Base-by-base conservation (phyloP, 2,329 filamentous ascomycete species). In the Colletotrichum orbiculare region DNA sequence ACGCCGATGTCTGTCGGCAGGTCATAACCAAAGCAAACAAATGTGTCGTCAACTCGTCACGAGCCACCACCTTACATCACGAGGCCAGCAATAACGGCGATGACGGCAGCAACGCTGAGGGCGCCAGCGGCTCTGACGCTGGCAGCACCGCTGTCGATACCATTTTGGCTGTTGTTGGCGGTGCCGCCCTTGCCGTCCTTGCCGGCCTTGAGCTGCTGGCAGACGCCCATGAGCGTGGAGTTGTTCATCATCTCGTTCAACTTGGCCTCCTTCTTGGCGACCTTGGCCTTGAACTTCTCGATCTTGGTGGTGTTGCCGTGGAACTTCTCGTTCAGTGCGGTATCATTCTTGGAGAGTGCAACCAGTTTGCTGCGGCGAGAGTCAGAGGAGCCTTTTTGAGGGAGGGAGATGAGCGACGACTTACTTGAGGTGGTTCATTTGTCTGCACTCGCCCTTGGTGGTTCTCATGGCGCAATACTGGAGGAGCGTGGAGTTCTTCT, bases 291-390 rank as follows among this genome's bases (percentile, higher is more conserved):
- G 73, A 76, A 74, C 45, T 60, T 69, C 42, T 71, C 70, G 45
- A 76, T 72, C 71, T 75, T 76, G 63, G 73, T 75, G n/a, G 73
- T 65, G 65, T 79, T 75, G 53, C 70, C 70, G 17, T 78, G 69
- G 66, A 78, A 76, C 69, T 76, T 75, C 50, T 68, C 64, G 15
- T 71, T 67, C 54, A 75, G 68, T 34, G 68, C 65, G 8, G 68
- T 66, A 5, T 74, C 70, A 48, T 69, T 64, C 17, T 65, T 65
- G 52, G 62, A 65, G 4, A 65, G 58, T 6, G 62, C 52, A 52
- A 65, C 34, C 13, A 65, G 35, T 13, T 65, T 65, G 62, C 62
- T 65, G 41, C 50, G 9, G 5, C 2, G 52, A 39, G 45, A 62
- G 55, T 43, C n/a, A 4, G 9, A n/a, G 2, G 6, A 3, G 17